phyloP scores from a whole-genome alignment of 495 filamentous ascomycete genomes.

The Hypoxylon fragiforme region DNA sequence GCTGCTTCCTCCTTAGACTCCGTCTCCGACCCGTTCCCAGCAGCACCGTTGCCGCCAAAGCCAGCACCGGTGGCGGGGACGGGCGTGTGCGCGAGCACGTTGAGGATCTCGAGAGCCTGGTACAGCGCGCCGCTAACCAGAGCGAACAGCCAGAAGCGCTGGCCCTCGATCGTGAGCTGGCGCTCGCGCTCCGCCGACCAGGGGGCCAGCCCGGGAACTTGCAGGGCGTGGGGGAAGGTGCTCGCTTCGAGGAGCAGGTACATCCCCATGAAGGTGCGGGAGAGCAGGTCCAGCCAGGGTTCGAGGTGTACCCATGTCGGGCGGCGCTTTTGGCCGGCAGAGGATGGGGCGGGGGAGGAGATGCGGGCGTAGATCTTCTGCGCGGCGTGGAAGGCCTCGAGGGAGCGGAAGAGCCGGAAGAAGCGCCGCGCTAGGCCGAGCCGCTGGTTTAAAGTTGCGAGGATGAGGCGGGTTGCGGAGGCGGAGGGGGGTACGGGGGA shows the following conservation, averaged over 20 bases:
- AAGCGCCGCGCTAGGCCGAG: constrained; percentile 54
- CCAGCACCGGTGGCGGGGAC: constrained; percentile 14
- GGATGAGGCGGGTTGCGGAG: constrained; percentile 9
- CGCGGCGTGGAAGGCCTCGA: constrained; percentile 60
- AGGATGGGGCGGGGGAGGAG: background rate
- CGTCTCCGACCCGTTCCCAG: background rate
- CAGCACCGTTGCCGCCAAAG: constrained; percentile 1
- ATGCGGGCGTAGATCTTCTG: constrained; percentile 34
- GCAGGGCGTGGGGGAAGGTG: constrained; percentile 48
- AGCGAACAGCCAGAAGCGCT: constrained; percentile 67
- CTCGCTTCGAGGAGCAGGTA: constrained; percentile 52
- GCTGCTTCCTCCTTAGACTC: constrained; percentile 1
- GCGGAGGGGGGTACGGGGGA: constrained; percentile 3
- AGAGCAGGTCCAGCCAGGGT: constrained; percentile 43
- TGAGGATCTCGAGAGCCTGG: constrained; percentile 32
- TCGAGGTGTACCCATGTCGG: constrained; percentile 6
- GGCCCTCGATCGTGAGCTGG: constrained; percentile 53
- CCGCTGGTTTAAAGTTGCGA: constrained; percentile 35
- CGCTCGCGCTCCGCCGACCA: constrained; percentile 37
- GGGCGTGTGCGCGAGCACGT: constrained; percentile 18
- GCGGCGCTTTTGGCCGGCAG: background rate
- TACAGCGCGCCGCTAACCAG: constrained; percentile 43
- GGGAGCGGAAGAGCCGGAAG: constrained; percentile 65
- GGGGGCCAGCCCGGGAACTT: constrained; percentile 49
- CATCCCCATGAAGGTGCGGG: constrained; percentile 49